Evolutionary conservation across 257 asterid species (phyloP), one percentile per base, ranked within the genome.

Genomic region (Lycium barbarum): DNA sequence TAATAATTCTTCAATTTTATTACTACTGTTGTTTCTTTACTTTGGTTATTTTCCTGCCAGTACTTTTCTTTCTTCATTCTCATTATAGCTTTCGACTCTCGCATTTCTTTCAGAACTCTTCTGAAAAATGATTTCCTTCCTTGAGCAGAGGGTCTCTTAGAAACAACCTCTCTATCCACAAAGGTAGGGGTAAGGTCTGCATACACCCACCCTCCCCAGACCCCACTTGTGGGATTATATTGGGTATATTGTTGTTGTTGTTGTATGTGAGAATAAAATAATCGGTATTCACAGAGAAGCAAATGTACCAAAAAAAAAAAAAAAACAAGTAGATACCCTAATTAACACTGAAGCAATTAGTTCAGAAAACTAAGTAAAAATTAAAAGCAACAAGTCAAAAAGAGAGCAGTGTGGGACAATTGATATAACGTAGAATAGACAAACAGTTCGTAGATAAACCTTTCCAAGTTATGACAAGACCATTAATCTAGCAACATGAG

Each of bases 361-460:
- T 76, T 14, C 82, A 76, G 63, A 51, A 53, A 76, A 43, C 81
- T 74, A n/a, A 12, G 38, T 12, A 73, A 20, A 20, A 73, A 47
- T 47, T 22, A 49, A 74, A 17, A 74, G 40, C 43, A 12, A 47
- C 62, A 3, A 49, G 7, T 22, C 51, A 49, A 17, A 26, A 51
- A 26, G 45, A 51, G 45, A 74, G 81, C 81, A 22, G 55, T 15
- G 43, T 73, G 61, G 61, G 54, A 47, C 61, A 47, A 47, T 20
- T 20, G 15, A 74, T 47, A 49, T 20, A 74, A 45, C 18, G 22
- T 67, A 36, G 20, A 67, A 72, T n/a, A 43, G 59, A 47, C 59
- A 18, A 72, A 45, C 10, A 11, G 20, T 20, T 20, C 20, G 38
- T 73, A 73, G n/a, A 47, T 20, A 47, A 55, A 73, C 20, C 81